Conservation (phyloP, 805 yeast genomes). For the Saturnispora saitoi region DNA sequence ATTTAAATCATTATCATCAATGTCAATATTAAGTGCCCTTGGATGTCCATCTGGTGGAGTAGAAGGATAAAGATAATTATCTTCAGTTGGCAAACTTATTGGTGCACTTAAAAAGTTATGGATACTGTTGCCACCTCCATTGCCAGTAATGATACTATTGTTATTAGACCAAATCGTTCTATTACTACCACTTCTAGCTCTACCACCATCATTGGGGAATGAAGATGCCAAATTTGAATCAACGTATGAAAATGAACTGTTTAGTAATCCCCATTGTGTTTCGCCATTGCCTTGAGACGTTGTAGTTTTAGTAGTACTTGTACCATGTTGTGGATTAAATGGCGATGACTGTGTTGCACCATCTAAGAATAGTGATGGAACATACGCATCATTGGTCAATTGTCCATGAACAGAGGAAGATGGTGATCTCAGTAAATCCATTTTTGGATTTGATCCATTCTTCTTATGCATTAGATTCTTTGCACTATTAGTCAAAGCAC, state of each 20-base stretch:
- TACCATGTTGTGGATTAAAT: conserved; percentile 8
- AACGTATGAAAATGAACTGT: conserved; percentile 3
- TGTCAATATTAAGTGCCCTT: not conserved
- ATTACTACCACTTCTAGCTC: conserved; percentile 4
- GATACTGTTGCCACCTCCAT: conserved; percentile 5
- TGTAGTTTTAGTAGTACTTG: not conserved
- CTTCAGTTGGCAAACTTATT: conserved; percentile 4
- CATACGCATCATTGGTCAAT: not conserved
- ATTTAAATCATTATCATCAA: not conserved
- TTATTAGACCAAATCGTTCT: conserved; percentile 9
- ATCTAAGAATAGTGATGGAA: conserved; percentile 10
- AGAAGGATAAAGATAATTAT: not conserved
- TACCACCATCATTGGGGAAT: conserved; percentile 1
- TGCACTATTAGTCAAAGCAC: conserved; percentile 15
- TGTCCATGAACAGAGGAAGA: not conserved
- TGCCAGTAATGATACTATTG: conserved; percentile 12
- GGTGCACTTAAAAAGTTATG: conserved; percentile 9
- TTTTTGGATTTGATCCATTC: not conserved
- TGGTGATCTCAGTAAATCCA: conserved; percentile 6
- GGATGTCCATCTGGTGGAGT: not conserved
- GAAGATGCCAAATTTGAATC: not conserved
- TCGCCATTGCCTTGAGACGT: not conserved
- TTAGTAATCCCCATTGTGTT: not conserved
- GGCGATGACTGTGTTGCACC: conserved; percentile 13
- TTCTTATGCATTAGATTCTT: conserved; percentile 5